Base-by-base conservation (phyloP, 2,329 filamentous ascomycete genomes). In the Zasmidium angulare region DNA sequence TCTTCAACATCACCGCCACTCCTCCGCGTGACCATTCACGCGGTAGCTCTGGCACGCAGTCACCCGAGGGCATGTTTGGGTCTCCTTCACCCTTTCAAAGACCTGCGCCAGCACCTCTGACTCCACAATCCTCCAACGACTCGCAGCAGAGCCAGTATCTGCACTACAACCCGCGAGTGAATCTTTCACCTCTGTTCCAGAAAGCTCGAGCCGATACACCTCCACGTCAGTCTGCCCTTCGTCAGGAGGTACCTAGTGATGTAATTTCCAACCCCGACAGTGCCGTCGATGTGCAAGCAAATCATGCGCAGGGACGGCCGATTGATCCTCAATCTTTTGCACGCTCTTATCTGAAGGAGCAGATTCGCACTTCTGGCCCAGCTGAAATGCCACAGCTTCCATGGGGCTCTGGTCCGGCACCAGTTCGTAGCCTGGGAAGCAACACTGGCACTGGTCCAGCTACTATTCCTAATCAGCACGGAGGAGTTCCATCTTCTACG, bases 141-240 rank as follows among this genome's bases (percentile, higher is more conserved):
- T 59, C 64, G 24, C 63, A 66, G 29, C 62, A 66, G 22, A 64
- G 67, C 40, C 63, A 68, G 47, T 66, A 67, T 53, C 60, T 70
- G 1, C 73, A 75, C 58, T 79, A 79, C 61, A 79, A 79, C 49
- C 78, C 78, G 54, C 74, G 75, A 46, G n/a, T 43, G 36, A 81
- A 81, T 61, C 76, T 82, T 31, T 80, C 79, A 2, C 78, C 78
- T 2, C 62, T 81, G 22, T 81, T 82, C 73, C 76, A 80, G 63
- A 78, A 78, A 29, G 76, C 76, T 14, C 76, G 77, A 56, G 66
- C 69, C n/a, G 76, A 79, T 46, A 73, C 76, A 12, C 66, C 74
- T 3, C 71, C 74, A 49, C 76, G 75, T 31, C 75, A 77, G 26
- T 80, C 78, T 29, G 70, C 72, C 52, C 71, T 80, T 10, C 76